phyloP scores from a whole-genome alignment of 2,329 filamentous ascomycete genomes.

The Calonectria pteridis region DNA sequence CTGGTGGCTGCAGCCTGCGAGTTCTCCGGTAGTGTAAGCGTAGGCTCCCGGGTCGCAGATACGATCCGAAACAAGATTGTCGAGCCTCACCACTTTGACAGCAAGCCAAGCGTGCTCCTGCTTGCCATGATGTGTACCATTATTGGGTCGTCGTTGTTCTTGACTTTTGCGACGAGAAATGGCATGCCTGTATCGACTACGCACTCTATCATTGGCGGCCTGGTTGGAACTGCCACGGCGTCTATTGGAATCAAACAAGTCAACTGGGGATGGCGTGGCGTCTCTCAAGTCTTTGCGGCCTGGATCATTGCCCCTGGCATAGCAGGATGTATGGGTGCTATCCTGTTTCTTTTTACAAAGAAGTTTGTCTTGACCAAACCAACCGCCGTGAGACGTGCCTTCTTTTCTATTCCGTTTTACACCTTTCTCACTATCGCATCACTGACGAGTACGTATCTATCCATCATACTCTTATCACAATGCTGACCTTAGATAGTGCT shows the following conservation, averaged over 20 bases:
- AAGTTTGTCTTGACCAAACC: slow-evolving; percentile 45
- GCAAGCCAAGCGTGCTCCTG: slow-evolving; percentile 61
- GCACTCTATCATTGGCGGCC: slow-evolving; percentile 61
- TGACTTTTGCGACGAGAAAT: slow-evolving; percentile 63
- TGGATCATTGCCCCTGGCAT: slow-evolving; percentile 54
- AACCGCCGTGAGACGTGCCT: slow-evolving; percentile 49
- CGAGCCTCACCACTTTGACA: slow-evolving; percentile 56
- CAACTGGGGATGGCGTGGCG: slow-evolving; percentile 53
- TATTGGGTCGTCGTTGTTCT: slow-evolving; percentile 63
- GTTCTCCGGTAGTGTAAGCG: slow-evolving; percentile 57
- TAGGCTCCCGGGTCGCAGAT: slow-evolving; percentile 53
- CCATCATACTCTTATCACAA: background rate
- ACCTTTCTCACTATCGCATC: slow-evolving; percentile 53
- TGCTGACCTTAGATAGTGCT: slow-evolving; percentile 56
- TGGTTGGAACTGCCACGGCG: slow-evolving; percentile 53
- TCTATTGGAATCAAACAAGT: slow-evolving; percentile 52
- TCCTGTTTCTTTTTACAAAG: slow-evolving; percentile 52
- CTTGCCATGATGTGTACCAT: slow-evolving; percentile 68
- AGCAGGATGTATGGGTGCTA: slow-evolving; percentile 47
- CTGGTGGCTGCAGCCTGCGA: slow-evolving; percentile 57
- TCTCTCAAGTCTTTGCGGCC: slow-evolving; percentile 54
- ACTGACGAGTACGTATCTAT: slow-evolving; percentile 47
- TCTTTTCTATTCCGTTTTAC: slow-evolving; percentile 53
- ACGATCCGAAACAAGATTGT: slow-evolving; percentile 63
- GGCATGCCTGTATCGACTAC: slow-evolving; percentile 68